A percentile compares a stretch with the other conserved stretches of the same genome.
Conservation (phyloP, 73 alveolate genomes). For the Uronychia setigera region DNA sequence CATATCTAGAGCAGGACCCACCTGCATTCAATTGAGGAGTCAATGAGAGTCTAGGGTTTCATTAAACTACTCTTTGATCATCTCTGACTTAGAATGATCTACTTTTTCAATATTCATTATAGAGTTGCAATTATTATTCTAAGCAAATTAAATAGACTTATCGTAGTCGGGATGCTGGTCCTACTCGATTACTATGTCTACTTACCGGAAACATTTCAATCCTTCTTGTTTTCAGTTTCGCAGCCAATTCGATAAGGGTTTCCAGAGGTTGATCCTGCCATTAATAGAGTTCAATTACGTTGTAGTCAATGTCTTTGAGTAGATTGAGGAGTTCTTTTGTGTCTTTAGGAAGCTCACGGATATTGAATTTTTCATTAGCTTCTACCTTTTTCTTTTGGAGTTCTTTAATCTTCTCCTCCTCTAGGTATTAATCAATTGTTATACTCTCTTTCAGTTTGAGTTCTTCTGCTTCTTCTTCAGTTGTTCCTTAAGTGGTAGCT, state of each 20-base stretch:
- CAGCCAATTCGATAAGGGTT: slow-evolving; percentile 53
- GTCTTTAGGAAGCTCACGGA: slow-evolving; percentile 45
- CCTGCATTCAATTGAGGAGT: background rate
- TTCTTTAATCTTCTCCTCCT: slow-evolving; percentile 10
- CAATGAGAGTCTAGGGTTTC: background rate
- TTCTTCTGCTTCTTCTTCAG: slow-evolving; percentile 48
- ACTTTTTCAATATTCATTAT: background rate
- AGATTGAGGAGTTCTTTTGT: slow-evolving; percentile 28
- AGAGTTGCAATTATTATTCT: background rate
- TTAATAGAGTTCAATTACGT: background rate
- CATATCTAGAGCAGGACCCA: background rate
- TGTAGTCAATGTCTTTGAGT: slow-evolving; percentile 55
- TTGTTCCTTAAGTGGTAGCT: background rate
- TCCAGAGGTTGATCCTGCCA: slow-evolving; percentile 41
- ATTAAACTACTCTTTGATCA: background rate
- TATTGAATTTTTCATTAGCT: slow-evolving; percentile 22
- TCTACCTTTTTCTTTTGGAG: slow-evolving; percentile 4
- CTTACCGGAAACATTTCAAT: slow-evolving; percentile 53
- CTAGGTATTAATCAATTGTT: slow-evolving; percentile 2
- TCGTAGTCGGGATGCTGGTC: slow-evolving; percentile 1
- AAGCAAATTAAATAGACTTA: background rate
- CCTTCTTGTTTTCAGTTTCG: slow-evolving; percentile 41
- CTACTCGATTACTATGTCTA: background rate
- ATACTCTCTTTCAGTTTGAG: slow-evolving; percentile 18
- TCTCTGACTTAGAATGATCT: background rate